phyloP scores from a whole-genome alignment of 768 basidiomycete genomes.

The Harrya chromipes region DNA sequence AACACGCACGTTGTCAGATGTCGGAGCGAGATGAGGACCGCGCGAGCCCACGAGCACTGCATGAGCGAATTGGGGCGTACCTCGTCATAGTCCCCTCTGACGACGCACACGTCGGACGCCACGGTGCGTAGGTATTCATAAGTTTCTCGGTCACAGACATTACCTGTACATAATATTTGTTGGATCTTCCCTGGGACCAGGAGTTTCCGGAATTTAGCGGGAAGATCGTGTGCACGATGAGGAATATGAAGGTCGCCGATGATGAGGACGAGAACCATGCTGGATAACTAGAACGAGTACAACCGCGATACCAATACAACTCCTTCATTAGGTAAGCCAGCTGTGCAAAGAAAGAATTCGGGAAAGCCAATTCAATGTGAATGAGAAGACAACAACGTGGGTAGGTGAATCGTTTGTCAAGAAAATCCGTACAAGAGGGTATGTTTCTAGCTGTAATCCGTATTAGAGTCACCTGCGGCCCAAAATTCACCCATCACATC shows the following conservation, averaged over 20 bases:
- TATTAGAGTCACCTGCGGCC: constrained; percentile 3
- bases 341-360: background rate
- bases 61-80: constrained; percentile 40
- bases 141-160: constrained; percentile 96
- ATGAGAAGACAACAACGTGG: background rate
- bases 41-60: constrained; percentile 1
- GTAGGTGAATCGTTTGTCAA: background rate
- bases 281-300: constrained; percentile 12
- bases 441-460: constrained; percentile 1
- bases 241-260: constrained; percentile 99
- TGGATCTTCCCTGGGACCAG: constrained; percentile 96
- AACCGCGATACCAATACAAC: background rate
- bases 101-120: constrained; percentile 89
- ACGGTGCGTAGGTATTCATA: constrained; percentile 94
- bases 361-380: background rate
- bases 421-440: background rate
- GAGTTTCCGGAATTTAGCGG: constrained; percentile 95
- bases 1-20: background rate
- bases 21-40: background rate
- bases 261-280: constrained; percentile 82
- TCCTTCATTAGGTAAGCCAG: constrained; percentile 26
- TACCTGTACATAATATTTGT: constrained; percentile 96
- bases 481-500: constrained; percentile 1
- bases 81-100: constrained; percentile 95
- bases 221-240: constrained; percentile 83